Evolutionary conservation across 2,329 filamentous ascomycete genomes (phyloP), one percentile per base, ranked within the genome.

Genomic region (Stachybotrys chartarum): DNA sequence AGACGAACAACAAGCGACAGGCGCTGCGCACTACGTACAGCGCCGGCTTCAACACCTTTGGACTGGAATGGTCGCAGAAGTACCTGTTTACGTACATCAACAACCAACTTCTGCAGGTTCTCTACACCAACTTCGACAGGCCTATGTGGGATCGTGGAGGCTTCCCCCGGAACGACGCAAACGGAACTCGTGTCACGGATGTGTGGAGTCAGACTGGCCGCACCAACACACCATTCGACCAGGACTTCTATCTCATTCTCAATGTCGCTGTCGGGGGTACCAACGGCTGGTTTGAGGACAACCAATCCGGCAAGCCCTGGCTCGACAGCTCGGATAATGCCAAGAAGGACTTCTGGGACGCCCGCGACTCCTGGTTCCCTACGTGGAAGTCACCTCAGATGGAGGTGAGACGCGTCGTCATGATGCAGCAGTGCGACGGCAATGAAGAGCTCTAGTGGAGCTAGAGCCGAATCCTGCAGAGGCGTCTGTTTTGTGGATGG

Each of bases 71-170:
- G 90, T 91, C 84, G 53, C 82, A 93, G 63, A 93, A 92, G 70
- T 94, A 95, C 70, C 75, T 94, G 57, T 95, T 93, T 75, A 92
- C 88, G 30, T 95, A 91, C 68, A 80, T 95, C 75, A 87, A 94
- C 77, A 87, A 82, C 50, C 85, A 88, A 12, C 81, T 95, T 18
- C 77, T 91, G 31, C 89, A 93, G 69, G 88, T 93, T 53, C 79
- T 91, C 58, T 95, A 91, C 75, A 86, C 82, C 62, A 88, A 86
- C 69, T 91, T 91, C 65, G 75, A 86, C 62, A 67, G 81, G 63
- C 78, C 82, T 10, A 80, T 91, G 65, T 91, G 85, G 82, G 61
- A 83, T 61, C 83, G 85, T 51, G 88, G 88, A 31, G 72, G 78
- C 53, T 92, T 92, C 68, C 84, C 87, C 6, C 70, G 79, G 17